These are phyloP conservation scores for Penicillium coprophilum DNA, from an alignment of 495 filamentous ascomycete species.

Conservation along the genomic window DNA sequence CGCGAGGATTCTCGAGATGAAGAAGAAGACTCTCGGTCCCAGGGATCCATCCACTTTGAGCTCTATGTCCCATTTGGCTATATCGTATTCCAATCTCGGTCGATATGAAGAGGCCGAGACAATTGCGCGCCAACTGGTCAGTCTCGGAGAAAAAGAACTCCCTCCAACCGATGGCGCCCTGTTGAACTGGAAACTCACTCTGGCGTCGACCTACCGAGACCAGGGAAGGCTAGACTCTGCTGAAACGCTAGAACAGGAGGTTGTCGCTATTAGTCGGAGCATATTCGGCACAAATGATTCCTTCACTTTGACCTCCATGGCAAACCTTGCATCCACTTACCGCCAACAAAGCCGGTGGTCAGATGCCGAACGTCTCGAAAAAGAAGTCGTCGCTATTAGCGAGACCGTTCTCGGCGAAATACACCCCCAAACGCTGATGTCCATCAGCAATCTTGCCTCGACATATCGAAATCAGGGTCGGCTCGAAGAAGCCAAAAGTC, in stretches of 20 bases:
- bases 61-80: constrained; percentile 27
- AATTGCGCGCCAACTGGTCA: constrained; percentile 25
- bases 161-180: constrained; percentile 31
- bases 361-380: constrained; percentile 26
- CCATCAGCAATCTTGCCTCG: constrained; percentile 30
- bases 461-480: constrained; percentile 32
- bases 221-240: constrained; percentile 31
- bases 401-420: constrained; percentile 27
- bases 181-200: constrained; percentile 19
- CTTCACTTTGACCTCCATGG: constrained; percentile 25
- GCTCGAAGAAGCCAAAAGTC: constrained; percentile 31
- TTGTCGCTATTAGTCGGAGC: constrained; percentile 20
- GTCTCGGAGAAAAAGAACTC: constrained; percentile 19
- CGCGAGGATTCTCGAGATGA: constrained; percentile 11
- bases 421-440: constrained; percentile 35
- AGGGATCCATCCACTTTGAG: constrained; percentile 36
- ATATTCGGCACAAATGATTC: constrained; percentile 23
- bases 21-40: constrained; percentile 25
- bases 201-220: constrained; percentile 20
- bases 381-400: constrained; percentile 26
- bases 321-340: constrained; percentile 27
- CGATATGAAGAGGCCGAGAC: constrained; percentile 31
- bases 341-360: constrained; percentile 19
- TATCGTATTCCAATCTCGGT: constrained; percentile 23
- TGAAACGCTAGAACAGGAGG: constrained; percentile 35